Evolutionary conservation across 2,329 filamentous ascomycete genomes (phyloP).

Genomic region (Samsoniella hepiali): DNA sequence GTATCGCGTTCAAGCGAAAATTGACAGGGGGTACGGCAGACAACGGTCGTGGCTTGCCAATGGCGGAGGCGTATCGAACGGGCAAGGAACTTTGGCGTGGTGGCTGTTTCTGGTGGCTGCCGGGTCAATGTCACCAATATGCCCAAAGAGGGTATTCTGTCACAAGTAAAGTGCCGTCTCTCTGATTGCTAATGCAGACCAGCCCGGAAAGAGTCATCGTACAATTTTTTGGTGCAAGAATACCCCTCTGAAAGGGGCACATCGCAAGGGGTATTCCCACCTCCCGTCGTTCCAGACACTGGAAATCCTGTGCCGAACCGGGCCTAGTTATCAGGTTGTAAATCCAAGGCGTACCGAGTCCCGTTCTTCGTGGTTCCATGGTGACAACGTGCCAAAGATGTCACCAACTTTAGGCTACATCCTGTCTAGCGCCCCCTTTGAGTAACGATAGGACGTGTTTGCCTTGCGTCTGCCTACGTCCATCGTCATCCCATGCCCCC

Average conservation of each 20-base stretch:
- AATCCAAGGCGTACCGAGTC: neutral
- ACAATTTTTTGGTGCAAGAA: neutral
- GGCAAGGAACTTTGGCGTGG: neutral
- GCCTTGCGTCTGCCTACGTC: neutral
- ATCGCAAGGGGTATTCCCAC: neutral
- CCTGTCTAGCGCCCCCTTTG: too few species aligned
- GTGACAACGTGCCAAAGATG: neutral
- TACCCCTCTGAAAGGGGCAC: neutral
- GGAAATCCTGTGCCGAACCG: neutral
- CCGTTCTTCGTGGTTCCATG: neutral
- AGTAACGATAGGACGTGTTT: neutral
- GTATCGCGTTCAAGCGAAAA: neutral
- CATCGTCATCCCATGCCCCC: neutral
- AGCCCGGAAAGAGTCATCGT: neutral
- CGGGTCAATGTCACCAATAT: neutral
- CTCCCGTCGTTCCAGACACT: neutral
- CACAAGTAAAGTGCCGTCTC: neutral
- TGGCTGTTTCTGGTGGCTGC: neutral
- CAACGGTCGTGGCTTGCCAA: neutral
- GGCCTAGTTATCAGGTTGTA: neutral
- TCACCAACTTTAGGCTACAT: too few species aligned
- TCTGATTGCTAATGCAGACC: neutral
- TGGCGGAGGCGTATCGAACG: neutral
- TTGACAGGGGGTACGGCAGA: constrained; percentile 4
- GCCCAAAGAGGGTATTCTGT: neutral